Base-by-base conservation (phyloP, 495 filamentous ascomycete genomes). In the Penicillium paradoxum region DNA sequence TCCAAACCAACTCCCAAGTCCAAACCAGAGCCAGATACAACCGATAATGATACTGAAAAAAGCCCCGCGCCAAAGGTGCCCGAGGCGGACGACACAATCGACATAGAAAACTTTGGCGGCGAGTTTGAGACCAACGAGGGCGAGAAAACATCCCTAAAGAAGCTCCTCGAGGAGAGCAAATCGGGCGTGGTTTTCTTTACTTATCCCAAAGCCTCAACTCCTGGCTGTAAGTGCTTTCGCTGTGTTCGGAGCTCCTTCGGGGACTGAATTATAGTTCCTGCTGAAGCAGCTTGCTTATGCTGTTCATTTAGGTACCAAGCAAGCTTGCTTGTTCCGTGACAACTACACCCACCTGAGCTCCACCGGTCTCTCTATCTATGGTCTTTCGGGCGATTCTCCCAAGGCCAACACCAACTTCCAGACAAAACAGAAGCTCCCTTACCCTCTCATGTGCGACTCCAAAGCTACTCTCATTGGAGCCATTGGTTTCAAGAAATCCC, bases 261-360 rank as follows among this genome's bases (percentile, higher is more conserved):
- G 25, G n/a, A 11, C 8, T 33, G n/a, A 36, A n/a, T 29, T 27
- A 22, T 21, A n/a, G 17, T 44, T 29, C 10, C 18, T 43, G 19
- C 21, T 42, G n/a, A 17, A 38, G 38, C 54, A 49, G 24, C 17
- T 6, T 2, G 15, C 41, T 44, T 13, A 44, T 24, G n/a, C 41
- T 15, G n/a, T 33, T 54, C 30, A 47, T 36, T 13, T 42, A 96
- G 91, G 91, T 76, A 97, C 90, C 36, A 89, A 79, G 25, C 93
- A 97, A 83, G 93, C 79, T 45, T 97, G 93, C 70, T 74, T 91
- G 53, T 97, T 98, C 75, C 83, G 92, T 57, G 93, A 97, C 77
- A 72, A 79, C 11, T 85, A 92, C 71, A 70, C 73, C n/a, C 67
- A 81, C 46, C 77, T 98, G 40, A 89, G 83, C n/a, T 79, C 82